Base-by-base conservation (phyloP, 768 basidiomycete species). In the Trichaptum fuscoviolaceum region DNA sequence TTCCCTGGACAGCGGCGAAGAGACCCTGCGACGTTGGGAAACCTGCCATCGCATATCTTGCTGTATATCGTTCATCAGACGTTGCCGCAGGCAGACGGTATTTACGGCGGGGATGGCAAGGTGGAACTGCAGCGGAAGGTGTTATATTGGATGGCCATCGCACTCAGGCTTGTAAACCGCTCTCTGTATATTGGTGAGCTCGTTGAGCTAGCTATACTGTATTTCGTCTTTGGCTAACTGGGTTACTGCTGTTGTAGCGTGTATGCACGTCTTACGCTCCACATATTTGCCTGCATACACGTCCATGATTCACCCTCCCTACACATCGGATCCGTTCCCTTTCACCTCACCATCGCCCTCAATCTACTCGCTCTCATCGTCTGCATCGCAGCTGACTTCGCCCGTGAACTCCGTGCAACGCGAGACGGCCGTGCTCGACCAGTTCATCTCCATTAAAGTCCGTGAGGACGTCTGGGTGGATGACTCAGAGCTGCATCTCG, bases 301-400 rank as follows among this genome's bases (percentile, higher is more conserved):
- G 25, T 77, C 81, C 18, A 82, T 89, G 60, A 80, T 95, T 67
- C 84, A 87, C 26, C 72, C 80, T 0, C 90, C 90, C 0, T 93
- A 93, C 76, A 80, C 88, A 4, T 89, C 88, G 59, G 91, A 95
- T 69, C 91, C 92, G 0, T 94, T 93, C 77, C 91, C 91, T 0
- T 75, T 81, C 64, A 75, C 76, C 34, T 73, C 78, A 7, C 59
- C 59, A 15, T 70, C 72, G 52, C 68, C 66, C 58, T 23, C 68
- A 34, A 35, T 74, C 61, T 42, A 70, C 69, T 67, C 75, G 62
- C 68, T 73, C 30, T 62, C 75, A 65, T 26, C 73, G 42, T 59
- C 71, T 18, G 65, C 73, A 12, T 52, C 70, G 35, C 70, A 73
- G 58, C 68, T 65, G 66, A 63, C 68, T 7, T 65, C 70, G 18